Conservation (phyloP, 2,329 filamentous ascomycete genomes). For the Aspergillus felis region DNA sequence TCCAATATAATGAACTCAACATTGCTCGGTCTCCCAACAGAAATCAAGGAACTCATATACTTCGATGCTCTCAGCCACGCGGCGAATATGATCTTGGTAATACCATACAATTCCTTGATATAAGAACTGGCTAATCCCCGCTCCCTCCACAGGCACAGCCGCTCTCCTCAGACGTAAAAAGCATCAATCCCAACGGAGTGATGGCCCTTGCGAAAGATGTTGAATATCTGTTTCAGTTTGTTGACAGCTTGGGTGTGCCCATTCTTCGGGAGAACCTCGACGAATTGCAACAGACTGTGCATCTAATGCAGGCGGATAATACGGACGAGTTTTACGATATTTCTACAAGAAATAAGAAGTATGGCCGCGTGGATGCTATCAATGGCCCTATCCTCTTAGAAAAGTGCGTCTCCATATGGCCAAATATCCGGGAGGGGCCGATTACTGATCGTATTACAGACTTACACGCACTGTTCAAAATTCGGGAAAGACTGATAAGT, state of each 20-base stretch:
- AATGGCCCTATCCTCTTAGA: conserved; percentile 87
- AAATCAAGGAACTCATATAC: conserved; percentile 97
- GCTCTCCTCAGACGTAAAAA: conserved; percentile 71
- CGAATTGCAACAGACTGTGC: conserved; percentile 88
- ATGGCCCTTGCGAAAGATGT: conserved; percentile 78
- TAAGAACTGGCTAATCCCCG: conserved; percentile 3
- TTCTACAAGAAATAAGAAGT: conserved; percentile 84
- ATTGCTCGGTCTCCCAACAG: conserved; percentile 82
- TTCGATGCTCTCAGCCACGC: conserved; percentile 94
- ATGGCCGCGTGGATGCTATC: conserved; percentile 84
- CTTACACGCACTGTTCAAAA: conserved; percentile 62
- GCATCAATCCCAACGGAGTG: conserved; percentile 85
- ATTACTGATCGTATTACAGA: conserved; percentile 39
- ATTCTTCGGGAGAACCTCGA: conserved; percentile 86
- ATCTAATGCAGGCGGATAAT: conserved; percentile 79
- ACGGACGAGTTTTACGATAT: conserved; percentile 97
- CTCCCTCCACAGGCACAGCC: conserved; percentile 59
- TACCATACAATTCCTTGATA: neutral
- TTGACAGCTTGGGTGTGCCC: conserved; percentile 79
- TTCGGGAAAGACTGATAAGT: conserved; percentile 58
- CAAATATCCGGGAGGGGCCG: neutral
- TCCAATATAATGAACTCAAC: conserved; percentile 97
- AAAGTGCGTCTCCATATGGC: conserved; percentile 58
- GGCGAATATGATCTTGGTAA: conserved; percentile 74
- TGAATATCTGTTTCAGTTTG: conserved; percentile 77